These are phyloP conservation scores for Colletotrichum agaves DNA, from an alignment of 2,329 filamentous ascomycete species.

Conservation along the genomic window DNA sequence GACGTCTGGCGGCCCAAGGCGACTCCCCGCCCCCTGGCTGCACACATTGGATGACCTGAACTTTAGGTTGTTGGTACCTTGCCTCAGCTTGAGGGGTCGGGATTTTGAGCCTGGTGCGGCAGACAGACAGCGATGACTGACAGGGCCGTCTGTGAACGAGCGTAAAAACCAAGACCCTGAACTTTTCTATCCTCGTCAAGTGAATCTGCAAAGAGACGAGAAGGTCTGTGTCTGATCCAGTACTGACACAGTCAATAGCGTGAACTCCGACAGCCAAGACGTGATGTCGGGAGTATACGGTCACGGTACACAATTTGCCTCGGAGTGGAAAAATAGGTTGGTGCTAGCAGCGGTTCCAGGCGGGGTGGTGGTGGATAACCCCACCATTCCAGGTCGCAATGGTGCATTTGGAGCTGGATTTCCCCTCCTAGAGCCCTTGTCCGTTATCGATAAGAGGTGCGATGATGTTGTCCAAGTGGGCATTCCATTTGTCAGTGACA, in stretches of 20 bases:
- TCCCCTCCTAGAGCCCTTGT: conserved; percentile 26
- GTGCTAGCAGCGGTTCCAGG: conserved; percentile 14
- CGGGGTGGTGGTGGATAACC: conserved; percentile 28
- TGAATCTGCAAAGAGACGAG: background rate
- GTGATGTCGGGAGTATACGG: conserved; percentile 30
- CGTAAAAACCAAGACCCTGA: background rate
- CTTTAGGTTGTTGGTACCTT: conserved; percentile 33
- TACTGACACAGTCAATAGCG: background rate
- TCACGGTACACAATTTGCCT: conserved; percentile 21
- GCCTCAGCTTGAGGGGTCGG: conserved; percentile 18
- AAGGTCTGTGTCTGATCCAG: background rate
- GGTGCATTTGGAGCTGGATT: conserved; percentile 22
- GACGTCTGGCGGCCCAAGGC: conserved; percentile 14
- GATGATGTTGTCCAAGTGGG: conserved; percentile 27
- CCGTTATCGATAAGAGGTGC: conserved; percentile 35
- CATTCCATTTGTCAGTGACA: conserved; percentile 33
- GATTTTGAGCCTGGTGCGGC: conserved; percentile 11
- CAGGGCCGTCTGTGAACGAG: background rate
- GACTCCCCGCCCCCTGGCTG: background rate
- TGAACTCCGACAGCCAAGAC: conserved; percentile 5
- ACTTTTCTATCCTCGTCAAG: background rate
- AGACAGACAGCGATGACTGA: background rate
- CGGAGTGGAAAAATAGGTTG: conserved; percentile 13
- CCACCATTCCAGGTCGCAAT: conserved; percentile 5
- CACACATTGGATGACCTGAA: conserved; percentile 29